phyloP scores from a whole-genome alignment of 2,329 filamentous ascomycete genomes.

The Metarhizium sp. region DNA sequence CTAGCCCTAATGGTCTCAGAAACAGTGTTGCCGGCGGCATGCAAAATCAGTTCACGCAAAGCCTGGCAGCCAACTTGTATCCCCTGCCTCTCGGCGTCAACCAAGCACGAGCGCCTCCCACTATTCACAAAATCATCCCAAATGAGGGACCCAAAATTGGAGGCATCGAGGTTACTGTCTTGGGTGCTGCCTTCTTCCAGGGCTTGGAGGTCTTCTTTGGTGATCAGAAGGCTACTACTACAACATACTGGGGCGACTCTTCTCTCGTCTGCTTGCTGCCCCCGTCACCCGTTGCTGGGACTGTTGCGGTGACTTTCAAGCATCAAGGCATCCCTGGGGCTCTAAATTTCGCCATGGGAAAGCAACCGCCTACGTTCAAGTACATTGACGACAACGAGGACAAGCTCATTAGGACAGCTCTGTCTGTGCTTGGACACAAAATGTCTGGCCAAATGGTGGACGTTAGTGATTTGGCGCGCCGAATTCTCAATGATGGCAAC shows the following conservation, averaged over 20 bases:
- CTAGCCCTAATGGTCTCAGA: slow-evolving; percentile 54
- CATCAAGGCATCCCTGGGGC: slow-evolving; percentile 33
- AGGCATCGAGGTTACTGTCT: slow-evolving; percentile 77
- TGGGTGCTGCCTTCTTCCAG: slow-evolving; percentile 71
- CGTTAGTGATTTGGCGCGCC: slow-evolving; percentile 50
- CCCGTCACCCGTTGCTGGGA: slow-evolving; percentile 56
- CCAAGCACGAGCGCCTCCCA: slow-evolving; percentile 37
- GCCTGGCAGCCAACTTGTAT: slow-evolving; percentile 40
- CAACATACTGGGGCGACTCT: slow-evolving; percentile 71
- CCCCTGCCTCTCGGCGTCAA: slow-evolving; percentile 38
- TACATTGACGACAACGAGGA: slow-evolving; percentile 66
- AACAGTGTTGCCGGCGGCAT: slow-evolving; percentile 33
- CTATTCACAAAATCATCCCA: slow-evolving; percentile 78
- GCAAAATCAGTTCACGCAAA: slow-evolving; percentile 36
- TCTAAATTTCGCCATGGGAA: slow-evolving; percentile 25
- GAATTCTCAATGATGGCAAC: slow-evolving; percentile 44
- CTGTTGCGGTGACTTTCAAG: slow-evolving; percentile 63
- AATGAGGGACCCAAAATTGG: slow-evolving; percentile 72
- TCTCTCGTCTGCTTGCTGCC: slow-evolving; percentile 74
- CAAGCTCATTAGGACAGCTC: slow-evolving; percentile 56
- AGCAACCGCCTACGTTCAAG: slow-evolving; percentile 50
- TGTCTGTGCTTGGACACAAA: slow-evolving; percentile 55
- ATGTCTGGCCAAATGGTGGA: slow-evolving; percentile 55
- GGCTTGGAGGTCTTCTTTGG: slow-evolving; percentile 81
- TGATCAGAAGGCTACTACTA: slow-evolving; percentile 52